phyloP scores from a whole-genome alignment of 495 filamentous ascomycete species.

The Lasiosphaeria ovina region DNA sequence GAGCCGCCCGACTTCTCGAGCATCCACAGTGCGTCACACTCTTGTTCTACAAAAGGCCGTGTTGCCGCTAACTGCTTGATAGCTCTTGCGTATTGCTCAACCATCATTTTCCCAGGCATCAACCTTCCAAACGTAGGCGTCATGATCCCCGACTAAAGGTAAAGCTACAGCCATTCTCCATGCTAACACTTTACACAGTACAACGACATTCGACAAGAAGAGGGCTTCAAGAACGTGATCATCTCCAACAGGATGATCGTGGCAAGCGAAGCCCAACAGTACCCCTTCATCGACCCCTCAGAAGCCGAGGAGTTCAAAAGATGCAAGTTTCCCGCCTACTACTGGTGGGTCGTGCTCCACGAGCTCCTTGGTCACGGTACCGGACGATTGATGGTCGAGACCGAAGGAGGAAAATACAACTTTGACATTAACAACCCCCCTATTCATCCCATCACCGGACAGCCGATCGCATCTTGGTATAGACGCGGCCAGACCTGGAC shows the following conservation, averaged over 20 bases:
- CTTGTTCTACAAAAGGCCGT: too few species aligned
- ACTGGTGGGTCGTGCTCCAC: too few species aligned
- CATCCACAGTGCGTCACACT: conserved; percentile 39
- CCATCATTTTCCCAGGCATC: conserved; percentile 42
- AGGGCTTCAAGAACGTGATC: conserved; percentile 51
- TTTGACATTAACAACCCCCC: conserved; percentile 45
- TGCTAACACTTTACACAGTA: too few species aligned
- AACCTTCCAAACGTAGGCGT: conserved; percentile 48
- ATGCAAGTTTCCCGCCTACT: too few species aligned
- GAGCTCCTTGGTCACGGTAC: conserved; percentile 50
- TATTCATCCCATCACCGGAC: conserved; percentile 41
- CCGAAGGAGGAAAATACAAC: conserved; percentile 38
- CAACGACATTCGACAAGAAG: conserved; percentile 46
- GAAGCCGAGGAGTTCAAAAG: too few species aligned
- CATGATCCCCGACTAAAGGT: too few species aligned
- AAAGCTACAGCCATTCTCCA: too few species aligned
- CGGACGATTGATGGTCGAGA: conserved; percentile 34
- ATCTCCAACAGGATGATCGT: conserved; percentile 45
- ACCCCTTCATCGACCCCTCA: too few species aligned
- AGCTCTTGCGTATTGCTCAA: conserved; percentile 46
- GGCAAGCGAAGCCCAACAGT: too few species aligned
- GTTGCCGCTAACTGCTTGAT: too few species aligned
- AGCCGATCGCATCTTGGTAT: conserved; percentile 47
- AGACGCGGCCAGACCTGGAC: conserved; percentile 49
- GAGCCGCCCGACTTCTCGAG: conserved; percentile 44